Conservation (phyloP, 306 rosid genomes). For the Cotoneaster glaucophyllus region DNA sequence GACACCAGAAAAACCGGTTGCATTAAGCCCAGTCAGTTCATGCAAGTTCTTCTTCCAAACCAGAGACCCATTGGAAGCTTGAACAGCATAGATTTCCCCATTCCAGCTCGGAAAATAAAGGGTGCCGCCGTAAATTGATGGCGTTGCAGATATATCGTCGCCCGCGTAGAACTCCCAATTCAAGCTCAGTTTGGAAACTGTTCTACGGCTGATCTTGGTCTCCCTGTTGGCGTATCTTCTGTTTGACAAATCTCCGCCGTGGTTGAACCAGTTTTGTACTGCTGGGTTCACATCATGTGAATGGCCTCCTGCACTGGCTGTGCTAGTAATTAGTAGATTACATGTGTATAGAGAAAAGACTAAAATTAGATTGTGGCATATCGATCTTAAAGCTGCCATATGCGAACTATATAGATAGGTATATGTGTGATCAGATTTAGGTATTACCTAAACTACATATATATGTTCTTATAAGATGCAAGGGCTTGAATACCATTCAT, state of each 20-base stretch:
- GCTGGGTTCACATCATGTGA: neutral
- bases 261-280: constrained; percentile 43
- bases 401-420: no score
- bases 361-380: neutral
- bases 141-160: constrained; percentile 41
- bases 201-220: constrained; percentile 28
- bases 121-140: constrained; percentile 23
- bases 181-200: constrained; percentile 22
- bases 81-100: constrained; percentile 37
- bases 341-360: neutral
- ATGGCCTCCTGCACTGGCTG: neutral
- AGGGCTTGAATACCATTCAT: no score
- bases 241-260: constrained; percentile 48
- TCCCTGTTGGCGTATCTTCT: constrained; percentile 45
- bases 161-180: constrained; percentile 48
- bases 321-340: neutral
- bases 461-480: no score
- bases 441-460: no score
- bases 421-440: no score
- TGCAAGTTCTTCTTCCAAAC: constrained; percentile 23
- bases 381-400: no score
- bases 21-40: constrained; percentile 28
- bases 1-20: constrained; percentile 14
- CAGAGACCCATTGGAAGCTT: constrained; percentile 25
- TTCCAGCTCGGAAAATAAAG: constrained; percentile 55